phyloP scores from a whole-genome alignment of 495 filamentous ascomycete genomes.

The Podospora tetraspora region DNA sequence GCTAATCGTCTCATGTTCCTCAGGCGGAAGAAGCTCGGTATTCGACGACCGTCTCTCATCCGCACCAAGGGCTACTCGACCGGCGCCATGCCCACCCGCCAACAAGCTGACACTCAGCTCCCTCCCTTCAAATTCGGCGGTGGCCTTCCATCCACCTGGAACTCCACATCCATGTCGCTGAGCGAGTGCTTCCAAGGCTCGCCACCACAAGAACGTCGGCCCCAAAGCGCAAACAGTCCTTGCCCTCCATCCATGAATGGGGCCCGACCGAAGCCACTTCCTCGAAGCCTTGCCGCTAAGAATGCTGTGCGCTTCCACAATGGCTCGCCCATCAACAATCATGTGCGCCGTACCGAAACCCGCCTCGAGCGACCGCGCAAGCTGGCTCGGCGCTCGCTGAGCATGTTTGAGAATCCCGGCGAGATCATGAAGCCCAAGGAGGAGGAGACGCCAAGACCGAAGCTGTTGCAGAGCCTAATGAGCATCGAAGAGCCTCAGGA shows the following conservation, averaged over 20 bases:
- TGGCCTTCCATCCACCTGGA: slow-evolving; percentile 36
- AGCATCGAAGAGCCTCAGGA: slow-evolving; percentile 65
- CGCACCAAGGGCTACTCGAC: slow-evolving; percentile 56
- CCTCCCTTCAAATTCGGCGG: slow-evolving; percentile 73
- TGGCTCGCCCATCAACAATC: slow-evolving; percentile 65
- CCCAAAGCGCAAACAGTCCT: slow-evolving; percentile 52
- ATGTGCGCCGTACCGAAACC: slow-evolving; percentile 66
- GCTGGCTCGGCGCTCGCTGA: slow-evolving; percentile 82
- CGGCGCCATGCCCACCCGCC: slow-evolving; percentile 42
- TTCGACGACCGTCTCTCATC: slow-evolving; percentile 57
- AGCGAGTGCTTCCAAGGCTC: slow-evolving; percentile 77
- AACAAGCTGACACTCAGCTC: slow-evolving; percentile 54
- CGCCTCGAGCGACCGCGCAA: slow-evolving; percentile 74
- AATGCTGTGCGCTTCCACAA: slow-evolving; percentile 44
- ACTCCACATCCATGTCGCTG: slow-evolving; percentile 53
- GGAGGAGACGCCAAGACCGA: slow-evolving; percentile 47
- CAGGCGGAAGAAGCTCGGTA: slow-evolving; percentile 54
- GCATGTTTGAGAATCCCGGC: slow-evolving; percentile 92
- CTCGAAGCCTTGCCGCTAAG: slow-evolving; percentile 49
- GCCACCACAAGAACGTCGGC: slow-evolving; percentile 63
- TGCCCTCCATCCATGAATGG: slow-evolving; percentile 30
- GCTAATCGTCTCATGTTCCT: slow-evolving; percentile 22
- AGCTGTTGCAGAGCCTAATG: slow-evolving; percentile 62
- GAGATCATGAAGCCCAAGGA: slow-evolving; percentile 72
- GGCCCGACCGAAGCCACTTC: slow-evolving; percentile 46